A percentile compares a stretch with the other conserved stretches of the same genome.
Evolutionary conservation across 2,329 filamentous ascomycete species (phyloP).

Genomic region (Sclerotinia glacialis): DNA sequence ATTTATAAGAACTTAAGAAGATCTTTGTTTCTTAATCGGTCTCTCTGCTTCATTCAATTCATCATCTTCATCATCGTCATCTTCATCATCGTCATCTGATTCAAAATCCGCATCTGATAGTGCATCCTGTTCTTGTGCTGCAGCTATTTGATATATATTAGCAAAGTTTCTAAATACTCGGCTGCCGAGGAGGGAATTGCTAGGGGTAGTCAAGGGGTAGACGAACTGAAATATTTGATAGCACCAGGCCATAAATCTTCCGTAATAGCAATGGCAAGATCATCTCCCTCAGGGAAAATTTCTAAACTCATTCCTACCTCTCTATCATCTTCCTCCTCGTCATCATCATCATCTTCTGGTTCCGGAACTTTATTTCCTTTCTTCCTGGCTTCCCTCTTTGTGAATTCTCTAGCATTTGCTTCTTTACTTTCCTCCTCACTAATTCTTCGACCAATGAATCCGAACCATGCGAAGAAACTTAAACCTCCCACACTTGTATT

Average conservation of each 20-base stretch:
- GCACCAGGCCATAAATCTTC: slow-evolving; percentile 89
- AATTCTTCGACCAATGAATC: slow-evolving; percentile 69
- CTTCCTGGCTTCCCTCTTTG: slow-evolving; percentile 47
- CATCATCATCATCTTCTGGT: slow-evolving; percentile 47
- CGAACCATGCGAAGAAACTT: slow-evolving; percentile 90
- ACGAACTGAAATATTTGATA: slow-evolving; percentile 85
- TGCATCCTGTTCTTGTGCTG: slow-evolving; percentile 68
- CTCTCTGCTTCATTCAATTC: not conserved
- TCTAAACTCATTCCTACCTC: slow-evolving; percentile 69
- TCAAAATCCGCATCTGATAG: slow-evolving; percentile 70
- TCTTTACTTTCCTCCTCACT: slow-evolving; percentile 67
- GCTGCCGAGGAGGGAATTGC: not conserved
- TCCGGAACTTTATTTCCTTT: slow-evolving; percentile 40
- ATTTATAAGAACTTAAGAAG: not conserved
- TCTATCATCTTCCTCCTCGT: slow-evolving; percentile 52
- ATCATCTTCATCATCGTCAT: slow-evolving; percentile 50
- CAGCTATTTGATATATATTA: slow-evolving; percentile 49
- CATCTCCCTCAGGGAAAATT: slow-evolving; percentile 84
- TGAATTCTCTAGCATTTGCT: slow-evolving; percentile 56
- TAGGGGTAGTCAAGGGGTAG: not conserved
- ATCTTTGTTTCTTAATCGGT: slow-evolving; percentile 12
- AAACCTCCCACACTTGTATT: slow-evolving; percentile 59
- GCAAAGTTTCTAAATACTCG: slow-evolving; percentile 23
- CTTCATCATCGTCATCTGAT: slow-evolving; percentile 54
- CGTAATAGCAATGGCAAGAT: slow-evolving; percentile 73